Evolutionary conservation across 2,329 filamentous ascomycete genomes (phyloP), one percentile per base, ranked within the genome.

Genomic region (Ophiostoma montium): DNA sequence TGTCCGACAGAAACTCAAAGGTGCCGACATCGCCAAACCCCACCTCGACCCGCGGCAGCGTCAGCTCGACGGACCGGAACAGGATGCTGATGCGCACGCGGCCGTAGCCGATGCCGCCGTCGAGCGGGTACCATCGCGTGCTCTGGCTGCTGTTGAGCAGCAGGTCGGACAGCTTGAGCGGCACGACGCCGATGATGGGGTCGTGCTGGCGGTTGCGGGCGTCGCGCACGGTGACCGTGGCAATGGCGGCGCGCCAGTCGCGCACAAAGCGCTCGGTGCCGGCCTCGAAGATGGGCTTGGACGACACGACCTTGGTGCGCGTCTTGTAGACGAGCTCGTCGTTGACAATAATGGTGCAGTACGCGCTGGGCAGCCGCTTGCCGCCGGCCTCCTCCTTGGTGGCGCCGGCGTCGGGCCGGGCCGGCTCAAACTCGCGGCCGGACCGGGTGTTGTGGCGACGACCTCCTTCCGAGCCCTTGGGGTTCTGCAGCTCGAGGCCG

Each of bases 241-340:
- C 75, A 50, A 95, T 84, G 42, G 78, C 75, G 16, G 86, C 92
- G 54, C 87, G 76, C 92, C 92, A 98, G 61, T 98, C 90, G 19
- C 90, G 82, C 30, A 96, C 70, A 58, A 96, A 96, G 12, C 84
- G 78, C 61, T 98, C 92, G 0, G 89, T 95, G 52, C 90, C 90
- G 3, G 92, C 89, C 58, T 96, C 95, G 74, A 95, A 96, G 55
- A 96, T 95, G 1, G 92, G 92, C 62, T 94, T 89, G 47, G 86
- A 94, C 33, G 85, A 94, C 8, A 94, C 84, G 4, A 89, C 89
- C 70, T 98, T 96, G 33, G 86, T 79, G 59, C 92, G 79, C n/a
- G 90, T 96, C 60, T 90, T 88, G 70, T 95, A 96, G 16, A 79
- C 76, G 57, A 95, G 66, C 58, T 94, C 80, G 59, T 96, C 90